Base-by-base conservation (phyloP, 192 early-diverging fungal genomes). In the Podila epigama region DNA sequence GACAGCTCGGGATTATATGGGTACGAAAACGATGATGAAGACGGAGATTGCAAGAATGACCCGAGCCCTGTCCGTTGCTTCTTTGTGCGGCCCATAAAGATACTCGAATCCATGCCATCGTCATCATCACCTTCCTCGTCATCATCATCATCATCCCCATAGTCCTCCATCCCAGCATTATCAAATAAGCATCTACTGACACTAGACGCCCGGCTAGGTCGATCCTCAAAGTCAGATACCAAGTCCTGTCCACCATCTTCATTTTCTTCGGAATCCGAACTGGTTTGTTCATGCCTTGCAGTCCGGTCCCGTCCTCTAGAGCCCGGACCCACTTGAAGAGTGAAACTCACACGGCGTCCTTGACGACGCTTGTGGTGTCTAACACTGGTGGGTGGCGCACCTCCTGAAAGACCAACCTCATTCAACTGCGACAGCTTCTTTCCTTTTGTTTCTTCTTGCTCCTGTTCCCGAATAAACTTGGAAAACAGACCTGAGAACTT, bases 401-500 rank as follows among this genome's bases (percentile, higher is more conserved):
- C 37, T n/a, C n/a, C n/a, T n/a, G n/a, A 16, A 58, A 6, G 6
- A 5, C 3, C 29, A 37, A 18, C 6, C 3, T 37, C 13, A 15
- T 58, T 16, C 16, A 7, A 39, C 28, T 51, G 16, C 25, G 44
- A 0, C 9, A 48, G 12, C 32, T 27, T 27, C 15, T 31, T 20
- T 13, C 20, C 35, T 39, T 36, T 33, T 36, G 51, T 4, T 4
- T 48, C 27, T 51, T 28, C 50, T 32, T 15, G 22, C 27, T 59
- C 73, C 13, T 54, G 58, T 25, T 75, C 70, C 0, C 31, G 25
- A 11, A 77, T 64, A 42, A 64, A 77, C 0, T 42, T 54, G 3
- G 66, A 44, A 39, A 77, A 68, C 22, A 77, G 22, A 3, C 56
- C 41, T 15, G 73, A 68, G 22, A 77, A 77, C 33, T 59, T 51